Evolutionary conservation across 371 early-diverging fungal genomes (phyloP), one percentile per base, ranked within the genome.

Genomic region (Nematocida homosporus): DNA sequence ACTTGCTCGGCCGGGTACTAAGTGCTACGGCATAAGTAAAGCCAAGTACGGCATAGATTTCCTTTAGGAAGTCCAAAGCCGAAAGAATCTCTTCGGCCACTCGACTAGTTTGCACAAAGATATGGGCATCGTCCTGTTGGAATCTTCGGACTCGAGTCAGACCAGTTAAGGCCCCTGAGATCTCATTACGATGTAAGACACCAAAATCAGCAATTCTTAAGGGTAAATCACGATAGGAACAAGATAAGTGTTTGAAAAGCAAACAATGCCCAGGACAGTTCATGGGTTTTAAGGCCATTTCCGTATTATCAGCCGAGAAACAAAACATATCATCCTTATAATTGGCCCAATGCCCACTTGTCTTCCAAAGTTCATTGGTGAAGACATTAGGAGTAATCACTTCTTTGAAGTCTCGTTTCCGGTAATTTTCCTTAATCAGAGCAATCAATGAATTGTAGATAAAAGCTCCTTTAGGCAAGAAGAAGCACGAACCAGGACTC

Each of bases 111-210:
- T 87, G 86, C 86, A 95, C 94, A 86, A 98, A 98, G 72, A 97
- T 95, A 79, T 98, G 99, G 3, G 96, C 97, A 86, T 98, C 99
- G 83, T 97, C 99, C 85, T 98, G 99, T 83, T 95, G 94, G 91
- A 98, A 97, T 67, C 97, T 89, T 79, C 99, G 89, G 16, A 97
- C 97, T 79, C 99, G 89, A 13, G 97, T 97, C 77, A 97, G 87
- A 41, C 99, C 99, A 41, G 91, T 88, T 30, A 98, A 86, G 6
- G 96, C 92, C 38, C 99, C 97, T 20, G 92, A 91, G 38, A 91
- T 89, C 81, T 98, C 99, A 79, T 97, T 97, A 78, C 98, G 88
- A 83, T 98, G 99, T 57, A 97, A 86, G 23, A 95, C 94, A 79
- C 97, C 95, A 83, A 98, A 98, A 85, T 98, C 99, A 18, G 99